A percentile compares a stretch with the other conserved stretches of the same genome.
Conservation (phyloP, 441 rosid genomes). For the Erysimum cheiri region DNA sequence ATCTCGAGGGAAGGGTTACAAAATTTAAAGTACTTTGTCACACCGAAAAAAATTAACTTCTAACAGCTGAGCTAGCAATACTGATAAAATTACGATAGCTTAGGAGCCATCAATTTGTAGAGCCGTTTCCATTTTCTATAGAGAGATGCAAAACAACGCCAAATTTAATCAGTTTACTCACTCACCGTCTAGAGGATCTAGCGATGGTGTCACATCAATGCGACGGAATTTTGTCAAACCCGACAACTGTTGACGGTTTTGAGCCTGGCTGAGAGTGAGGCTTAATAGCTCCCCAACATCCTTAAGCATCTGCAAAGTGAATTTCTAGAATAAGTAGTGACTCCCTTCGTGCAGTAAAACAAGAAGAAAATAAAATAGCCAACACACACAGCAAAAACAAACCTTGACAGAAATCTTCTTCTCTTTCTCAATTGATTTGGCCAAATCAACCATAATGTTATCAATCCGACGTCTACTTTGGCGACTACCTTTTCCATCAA, state of each 20-base stretch:
- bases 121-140: slow-evolving; percentile 1
- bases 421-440: slow-evolving; percentile 80
- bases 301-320: slow-evolving; percentile 73
- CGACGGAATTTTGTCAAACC: slow-evolving; percentile 87
- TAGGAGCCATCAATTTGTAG: slow-evolving; percentile 11
- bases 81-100: slow-evolving; percentile 22
- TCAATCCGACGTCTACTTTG: slow-evolving; percentile 68
- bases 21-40: slow-evolving; percentile 1
- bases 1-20: neutral
- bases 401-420: slow-evolving; percentile 96
- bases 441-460: slow-evolving; percentile 76
- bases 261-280: slow-evolving; percentile 78
- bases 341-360: slow-evolving; percentile 22
- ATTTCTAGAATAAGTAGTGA: slow-evolving; percentile 28
- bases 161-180: slow-evolving; percentile 26
- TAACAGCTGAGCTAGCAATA: slow-evolving; percentile 21
- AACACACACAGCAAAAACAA: slow-evolving; percentile 35
- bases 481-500: slow-evolving; percentile 62
- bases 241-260: slow-evolving; percentile 71
- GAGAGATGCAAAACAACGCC: slow-evolving; percentile 4
- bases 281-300: slow-evolving; percentile 83
- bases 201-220: slow-evolving; percentile 67
- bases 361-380: neutral
- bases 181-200: slow-evolving; percentile 84
- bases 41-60: neutral